These are phyloP conservation scores for Paracamarosporium sp. DNA, from an alignment of 2,329 filamentous ascomycete species.

Conservation along the genomic window DNA sequence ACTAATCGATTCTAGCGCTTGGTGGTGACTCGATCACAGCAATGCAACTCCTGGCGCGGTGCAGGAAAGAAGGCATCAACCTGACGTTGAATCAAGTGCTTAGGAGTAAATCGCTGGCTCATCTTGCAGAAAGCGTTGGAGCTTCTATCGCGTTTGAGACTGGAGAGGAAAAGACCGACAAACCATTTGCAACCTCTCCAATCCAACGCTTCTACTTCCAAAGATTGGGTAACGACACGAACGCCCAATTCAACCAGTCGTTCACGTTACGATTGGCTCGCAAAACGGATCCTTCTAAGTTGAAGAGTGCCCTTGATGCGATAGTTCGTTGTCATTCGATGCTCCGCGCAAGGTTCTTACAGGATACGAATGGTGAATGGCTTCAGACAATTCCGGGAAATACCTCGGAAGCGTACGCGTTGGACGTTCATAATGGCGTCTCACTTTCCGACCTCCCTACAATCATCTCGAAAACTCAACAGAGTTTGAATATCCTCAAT, in stretches of 20 bases:
- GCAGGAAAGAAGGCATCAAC: slow-evolving; percentile 38
- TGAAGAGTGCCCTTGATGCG: slow-evolving; percentile 28
- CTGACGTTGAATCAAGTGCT: slow-evolving; percentile 41
- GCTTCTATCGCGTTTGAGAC: slow-evolving; percentile 11
- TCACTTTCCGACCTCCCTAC: slow-evolving; percentile 13
- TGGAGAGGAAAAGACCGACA: slow-evolving; percentile 28
- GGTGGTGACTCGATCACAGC: slow-evolving; percentile 43
- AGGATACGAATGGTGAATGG: slow-evolving; percentile 23
- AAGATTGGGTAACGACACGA: slow-evolving; percentile 33
- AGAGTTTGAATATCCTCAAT: slow-evolving; percentile 32
- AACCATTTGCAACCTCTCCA: slow-evolving; percentile 52
- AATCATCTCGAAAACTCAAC: slow-evolving; percentile 30
- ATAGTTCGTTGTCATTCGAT: slow-evolving; percentile 41
- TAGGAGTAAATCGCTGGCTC: slow-evolving; percentile 37
- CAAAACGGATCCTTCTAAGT: slow-evolving; percentile 24
- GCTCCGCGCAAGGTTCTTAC: slow-evolving; percentile 40
- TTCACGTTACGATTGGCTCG: slow-evolving; percentile 48
- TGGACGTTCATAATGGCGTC: slow-evolving; percentile 21
- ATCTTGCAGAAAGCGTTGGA: slow-evolving; percentile 31
- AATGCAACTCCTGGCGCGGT: slow-evolving; percentile 41
- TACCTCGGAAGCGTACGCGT: slow-evolving; percentile 23
- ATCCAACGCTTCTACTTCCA: slow-evolving; percentile 55
- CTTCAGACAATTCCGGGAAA: slow-evolving; percentile 25
- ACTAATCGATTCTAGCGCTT: slow-evolving; percentile 26
- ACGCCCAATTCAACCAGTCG: slow-evolving; percentile 55